These are phyloP conservation scores for Ceriops zippeliana DNA, from an alignment of 345 rosid species.

Conservation along the genomic window DNA sequence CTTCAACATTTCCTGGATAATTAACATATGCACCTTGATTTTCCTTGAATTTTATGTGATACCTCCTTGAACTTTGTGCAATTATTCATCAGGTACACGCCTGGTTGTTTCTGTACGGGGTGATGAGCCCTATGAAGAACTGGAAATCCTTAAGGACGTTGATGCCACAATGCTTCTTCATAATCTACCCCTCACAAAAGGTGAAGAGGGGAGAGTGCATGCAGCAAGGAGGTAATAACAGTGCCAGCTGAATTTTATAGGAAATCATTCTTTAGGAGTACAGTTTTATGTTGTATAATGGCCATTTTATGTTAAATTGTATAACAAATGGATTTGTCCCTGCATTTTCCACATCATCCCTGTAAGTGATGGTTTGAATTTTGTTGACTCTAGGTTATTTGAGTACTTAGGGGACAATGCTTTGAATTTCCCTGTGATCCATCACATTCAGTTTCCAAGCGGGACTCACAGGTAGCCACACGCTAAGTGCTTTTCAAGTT, in stretches of 20 bases:
- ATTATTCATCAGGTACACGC: constrained; percentile 61
- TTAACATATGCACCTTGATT: no score
- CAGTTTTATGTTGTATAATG: no score
- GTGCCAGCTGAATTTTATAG: constrained; percentile 4
- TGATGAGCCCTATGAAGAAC: constrained; percentile 68
- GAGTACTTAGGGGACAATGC: constrained; percentile 71
- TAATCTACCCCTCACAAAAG: constrained; percentile 64
- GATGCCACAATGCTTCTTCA: constrained; percentile 88
- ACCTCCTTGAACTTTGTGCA: constrained; percentile 1
- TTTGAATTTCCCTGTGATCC: constrained; percentile 81
- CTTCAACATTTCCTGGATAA: no score
- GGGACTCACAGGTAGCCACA: constrained; percentile 63
- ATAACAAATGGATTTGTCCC: no score
- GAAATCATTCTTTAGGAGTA: not conserved
- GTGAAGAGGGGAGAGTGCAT: constrained; percentile 79
- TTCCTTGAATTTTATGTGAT: not conserved
- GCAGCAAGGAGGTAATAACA: constrained; percentile 83
- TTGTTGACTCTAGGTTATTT: constrained; percentile 56
- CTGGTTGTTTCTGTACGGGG: constrained; percentile 84
- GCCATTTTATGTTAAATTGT: not conserved
- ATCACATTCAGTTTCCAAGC: constrained; percentile 76
- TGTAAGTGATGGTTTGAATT: constrained; percentile 4
- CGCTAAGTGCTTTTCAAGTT: not conserved
- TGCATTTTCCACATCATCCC: not conserved
- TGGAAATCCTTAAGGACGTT: constrained; percentile 64